Base-by-base conservation (phyloP, 1,284 basidiomycete species). In the Tremellales sp. region DNA sequence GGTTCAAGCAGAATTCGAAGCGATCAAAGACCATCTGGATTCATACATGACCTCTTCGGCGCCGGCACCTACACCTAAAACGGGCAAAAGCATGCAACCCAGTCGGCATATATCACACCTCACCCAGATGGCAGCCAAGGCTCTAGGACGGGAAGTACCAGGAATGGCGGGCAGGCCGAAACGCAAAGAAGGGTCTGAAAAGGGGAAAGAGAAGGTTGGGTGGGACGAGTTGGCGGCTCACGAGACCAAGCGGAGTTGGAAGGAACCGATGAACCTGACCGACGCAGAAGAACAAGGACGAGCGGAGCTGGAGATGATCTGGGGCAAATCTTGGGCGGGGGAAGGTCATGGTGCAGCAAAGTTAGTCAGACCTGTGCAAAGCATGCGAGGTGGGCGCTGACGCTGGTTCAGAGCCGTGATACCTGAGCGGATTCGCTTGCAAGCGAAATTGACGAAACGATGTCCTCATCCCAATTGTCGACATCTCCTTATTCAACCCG, bases 401-500 rank as follows among this genome's bases (percentile, higher is more conserved):
- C 26, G 22, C 26, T 17, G n/a, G 12, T 10, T 1, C 68, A 92
- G 88, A 41, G 86, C 91, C 37, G 78, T 93, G 13, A 83, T 82
- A 60, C 94, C 93, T 0, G 77, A 87, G 43, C 84, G 94, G 19
- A 89, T 97, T 56, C 90, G 90, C 0, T 80, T 98, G 2, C 86
- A 87, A 55, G 87, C 91, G 0, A 97, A 97, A 73, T 82, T 87
- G 44, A 91, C 91, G 2, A 97, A 97, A 74, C 87, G 96, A 5
- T 99, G 96, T 76, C 85, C 90, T 4, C 56, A 66, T 25, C 58
- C 67, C 2, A 81, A 81, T 2, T 99, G 96, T 70, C 84, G 88
- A 13, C 94, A 97, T 74, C 94, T 97, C 60, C 82, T 98, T 53
- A 94, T 97, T 75, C 96, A 97, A 67, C 96, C 96, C 1, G 96